Evolutionary conservation across 1,284 basidiomycete genomes (phyloP), one percentile per base, ranked within the genome.

Genomic region (Ustilago vetiveriae): DNA sequence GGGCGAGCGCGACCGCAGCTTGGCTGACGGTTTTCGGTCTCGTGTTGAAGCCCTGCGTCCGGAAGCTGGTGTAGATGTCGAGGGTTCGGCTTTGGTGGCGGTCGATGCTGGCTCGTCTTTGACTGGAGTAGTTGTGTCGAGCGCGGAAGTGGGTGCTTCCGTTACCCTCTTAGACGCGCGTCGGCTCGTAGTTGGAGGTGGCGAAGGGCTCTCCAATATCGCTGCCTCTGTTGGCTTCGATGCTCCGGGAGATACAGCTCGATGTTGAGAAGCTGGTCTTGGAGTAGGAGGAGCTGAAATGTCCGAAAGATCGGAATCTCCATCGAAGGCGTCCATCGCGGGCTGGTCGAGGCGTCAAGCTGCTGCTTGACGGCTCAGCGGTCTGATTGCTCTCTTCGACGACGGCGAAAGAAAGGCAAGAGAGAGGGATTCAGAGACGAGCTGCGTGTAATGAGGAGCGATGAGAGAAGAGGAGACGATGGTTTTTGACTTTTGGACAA

Each of bases 231-330:
- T 4, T 29, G 39, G 22, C 19, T 44, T 14, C 4, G 38, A 13
- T 21, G 35, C 13, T 7, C 29, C 54, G 5, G 54, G 50, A 6
- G 54, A 58, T 4, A 32, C 45, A 33, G 62, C 54, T n/a, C 54
- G 60, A 26, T 57, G 65, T 1, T 52, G 53, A 11, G 40, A 35
- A 19, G 52, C 55, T 13, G 54, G 48, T 4, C 60, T 60, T 3
- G 67, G 67, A 1, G 67, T 70, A 10, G 67, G 56, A 22, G 67
- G 67, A 6, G 66, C 51, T 2, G 60, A 64, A 1, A 63, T 21
- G 19, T 70, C 60, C 2, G 67, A 64, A 39, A 70, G 56, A 26
- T 70, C 67, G 0, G 67, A 70, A 11, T 55, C 67, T 17, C 52
- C 57, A 33, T 54, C 66, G 35, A 68, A 56, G 6, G 35, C 44